These are phyloP conservation scores for Geopyxis carbonaria DNA, from an alignment of 495 filamentous ascomycete genomes.

Conservation along the genomic window DNA sequence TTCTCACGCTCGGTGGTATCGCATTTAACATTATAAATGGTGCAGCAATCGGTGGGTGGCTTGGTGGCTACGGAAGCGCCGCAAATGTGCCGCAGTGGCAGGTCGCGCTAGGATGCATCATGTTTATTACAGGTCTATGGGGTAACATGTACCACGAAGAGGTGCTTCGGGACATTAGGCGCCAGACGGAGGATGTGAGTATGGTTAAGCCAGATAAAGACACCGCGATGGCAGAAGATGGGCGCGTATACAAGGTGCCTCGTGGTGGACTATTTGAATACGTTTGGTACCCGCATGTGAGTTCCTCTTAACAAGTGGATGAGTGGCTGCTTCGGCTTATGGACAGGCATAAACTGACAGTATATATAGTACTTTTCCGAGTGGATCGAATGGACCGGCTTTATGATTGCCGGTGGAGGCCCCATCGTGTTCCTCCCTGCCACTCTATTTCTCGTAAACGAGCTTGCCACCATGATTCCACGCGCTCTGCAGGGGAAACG, in stretches of 20 bases:
- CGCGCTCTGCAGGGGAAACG: conserved; percentile 62
- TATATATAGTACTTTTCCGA: conserved; percentile 54
- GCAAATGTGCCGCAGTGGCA: conserved; percentile 30
- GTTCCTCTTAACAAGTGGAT: too few relatives aligned
- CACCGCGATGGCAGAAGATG: conserved; percentile 29
- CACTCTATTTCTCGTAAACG: conserved; percentile 65
- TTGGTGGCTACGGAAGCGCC: conserved; percentile 57
- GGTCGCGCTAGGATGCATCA: conserved; percentile 32
- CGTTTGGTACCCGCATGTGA: conserved; percentile 65
- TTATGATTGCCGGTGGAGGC: conserved; percentile 48
- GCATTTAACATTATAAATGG: conserved; percentile 69
- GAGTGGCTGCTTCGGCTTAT: too few relatives aligned
- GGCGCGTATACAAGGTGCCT: conserved; percentile 85
- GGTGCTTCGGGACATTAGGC: conserved; percentile 56
- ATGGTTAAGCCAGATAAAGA: conserved; percentile 24
- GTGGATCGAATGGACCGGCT: conserved; percentile 92
- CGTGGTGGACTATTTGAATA: conserved; percentile 62
- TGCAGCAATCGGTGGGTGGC: conserved; percentile 56
- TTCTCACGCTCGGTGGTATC: conserved; percentile 43
- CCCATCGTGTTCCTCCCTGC: conserved; percentile 49
- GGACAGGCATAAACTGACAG: not conserved
- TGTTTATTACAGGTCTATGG: conserved; percentile 46
- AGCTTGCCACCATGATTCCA: conserved; percentile 77
- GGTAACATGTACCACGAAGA: conserved; percentile 77
- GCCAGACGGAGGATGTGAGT: conserved; percentile 31